Conservation (phyloP, 768 basidiomycete species). For the Boletus edulis region DNA sequence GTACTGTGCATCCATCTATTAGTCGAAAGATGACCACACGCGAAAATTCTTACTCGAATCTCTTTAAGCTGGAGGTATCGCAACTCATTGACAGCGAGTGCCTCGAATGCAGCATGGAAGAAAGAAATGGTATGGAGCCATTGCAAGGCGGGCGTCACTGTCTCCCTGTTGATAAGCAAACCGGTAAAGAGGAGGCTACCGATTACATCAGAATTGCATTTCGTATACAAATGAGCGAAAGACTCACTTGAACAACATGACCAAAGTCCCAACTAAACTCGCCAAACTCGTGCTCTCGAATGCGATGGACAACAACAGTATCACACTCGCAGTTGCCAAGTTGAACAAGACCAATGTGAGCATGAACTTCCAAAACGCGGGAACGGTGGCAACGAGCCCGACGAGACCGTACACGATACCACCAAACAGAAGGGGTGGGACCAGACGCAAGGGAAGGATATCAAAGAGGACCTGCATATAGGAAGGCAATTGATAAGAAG, state of each 20-base stretch:
- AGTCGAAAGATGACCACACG: background rate
- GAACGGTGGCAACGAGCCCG: slow-evolving; percentile 88
- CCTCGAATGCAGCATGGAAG: slow-evolving; percentile 99
- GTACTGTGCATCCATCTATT: slow-evolving; percentile 54
- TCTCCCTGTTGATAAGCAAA: slow-evolving; percentile 90
- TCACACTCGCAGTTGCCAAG: slow-evolving; percentile 89
- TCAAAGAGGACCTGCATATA: slow-evolving; percentile 81
- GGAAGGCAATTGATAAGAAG: background rate
- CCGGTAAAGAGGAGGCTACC: slow-evolving; percentile 91
- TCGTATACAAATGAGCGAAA: slow-evolving; percentile 1
- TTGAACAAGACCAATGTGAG: slow-evolving; percentile 96
- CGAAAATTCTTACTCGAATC: slow-evolving; percentile 61
- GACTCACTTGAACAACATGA: slow-evolving; percentile 98
- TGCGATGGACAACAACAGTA: slow-evolving; percentile 86
- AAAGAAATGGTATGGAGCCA: slow-evolving; percentile 94
- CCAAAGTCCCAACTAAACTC: slow-evolving; percentile 88
- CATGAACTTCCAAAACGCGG: slow-evolving; percentile 97
- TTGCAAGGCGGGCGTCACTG: slow-evolving; percentile 64
- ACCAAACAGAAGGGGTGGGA: slow-evolving; percentile 94
- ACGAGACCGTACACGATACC: slow-evolving; percentile 94
- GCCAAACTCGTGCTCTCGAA: slow-evolving; percentile 87
- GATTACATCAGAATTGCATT: slow-evolving; percentile 2
- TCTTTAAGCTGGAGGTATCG: slow-evolving; percentile 92
- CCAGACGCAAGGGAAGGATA: slow-evolving; percentile 89
- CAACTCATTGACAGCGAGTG: slow-evolving; percentile 95